A percentile compares a stretch with the other conserved stretches of the same genome.
phyloP scores from a whole-genome alignment of 179 eudicot genomes.

The Beta macrorhiza region DNA sequence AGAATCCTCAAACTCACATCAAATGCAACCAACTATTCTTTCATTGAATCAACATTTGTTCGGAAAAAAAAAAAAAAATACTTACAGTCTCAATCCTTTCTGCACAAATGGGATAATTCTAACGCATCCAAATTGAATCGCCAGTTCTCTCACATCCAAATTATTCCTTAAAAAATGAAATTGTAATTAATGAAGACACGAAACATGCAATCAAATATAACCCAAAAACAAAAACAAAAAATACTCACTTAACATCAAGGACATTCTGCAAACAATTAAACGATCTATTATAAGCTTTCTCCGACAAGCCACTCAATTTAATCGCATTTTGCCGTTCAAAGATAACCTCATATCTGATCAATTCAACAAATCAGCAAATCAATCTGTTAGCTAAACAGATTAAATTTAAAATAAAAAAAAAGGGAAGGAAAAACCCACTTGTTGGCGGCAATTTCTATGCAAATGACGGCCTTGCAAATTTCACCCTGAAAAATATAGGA shows the following conservation, averaged over 20 bases:
- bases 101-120: slow-evolving; percentile 82
- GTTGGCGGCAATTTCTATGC: slow-evolving; percentile 80
- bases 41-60: neutral
- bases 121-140: slow-evolving; percentile 84
- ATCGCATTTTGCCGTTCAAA: slow-evolving; percentile 70
- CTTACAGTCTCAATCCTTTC: slow-evolving; percentile 79
- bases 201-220: slow-evolving; percentile 4
- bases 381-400: neutral
- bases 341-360: slow-evolving; percentile 58
- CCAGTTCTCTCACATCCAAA: slow-evolving; percentile 84
- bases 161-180: slow-evolving; percentile 49
- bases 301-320: slow-evolving; percentile 81
- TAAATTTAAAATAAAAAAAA: neutral
- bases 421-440: slow-evolving; percentile 37
- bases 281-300: slow-evolving; percentile 80
- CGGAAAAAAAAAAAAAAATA: neutral
- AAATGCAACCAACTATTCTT: neutral
- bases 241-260: slow-evolving; percentile 80
- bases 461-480: slow-evolving; percentile 85
- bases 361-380: neutral
- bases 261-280: slow-evolving; percentile 82
- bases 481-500: slow-evolving; percentile 58
- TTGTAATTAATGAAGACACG: neutral
- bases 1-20: neutral
- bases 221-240: neutral